Base-by-base conservation (phyloP, 1,284 basidiomycete species). In the Phellinidium pouzarii region DNA sequence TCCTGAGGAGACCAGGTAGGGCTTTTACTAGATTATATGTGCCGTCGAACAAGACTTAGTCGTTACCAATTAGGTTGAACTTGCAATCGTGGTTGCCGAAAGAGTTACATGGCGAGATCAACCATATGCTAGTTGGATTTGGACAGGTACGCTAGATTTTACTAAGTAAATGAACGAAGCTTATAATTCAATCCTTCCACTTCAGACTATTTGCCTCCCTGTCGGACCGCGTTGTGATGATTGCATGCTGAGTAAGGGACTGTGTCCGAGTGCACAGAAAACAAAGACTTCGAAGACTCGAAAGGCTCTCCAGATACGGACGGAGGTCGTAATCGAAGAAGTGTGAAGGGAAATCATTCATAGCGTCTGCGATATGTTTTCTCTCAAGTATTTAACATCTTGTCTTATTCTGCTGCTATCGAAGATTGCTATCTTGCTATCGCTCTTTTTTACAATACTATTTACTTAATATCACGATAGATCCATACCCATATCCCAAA, bases 81-180 rank as follows among this genome's bases (percentile, higher is more conserved):
- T 74, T 96, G 2, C 84, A 96, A 66, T 91, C 88, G 0, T 96
- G 94, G 94, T 76, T 96, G 0, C 94, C 93, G 0, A 77, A 75
- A 20, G 80, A 87, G 54, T 71, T 90, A 1, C 88, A 91, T 60
- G 77, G 76, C 7, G 82, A 91, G 4, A 92, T 96, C 61, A 96
- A 95, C 65, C 85, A 87, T 48, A 68, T 93, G 68, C 75, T 97
- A 3, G 94, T 96, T 5, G 93, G 94, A 0, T 95, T 96, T 59
- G 94, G 94, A 11, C 95, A 98, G 75, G 87, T 88, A 58, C 50
- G 67, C 59, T 7, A 36, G 17, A 3, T 19, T 52, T 44, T 17
- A 44, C 45, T 37, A 23, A 11, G 29, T 48, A 19, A 19, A n/a
- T 25, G 27, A 19, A 19, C 50, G 14, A 44, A 11, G 38, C 25